These are phyloP conservation scores for Periconia digitata DNA, from an alignment of 2,329 filamentous ascomycete genomes.

Conservation along the genomic window DNA sequence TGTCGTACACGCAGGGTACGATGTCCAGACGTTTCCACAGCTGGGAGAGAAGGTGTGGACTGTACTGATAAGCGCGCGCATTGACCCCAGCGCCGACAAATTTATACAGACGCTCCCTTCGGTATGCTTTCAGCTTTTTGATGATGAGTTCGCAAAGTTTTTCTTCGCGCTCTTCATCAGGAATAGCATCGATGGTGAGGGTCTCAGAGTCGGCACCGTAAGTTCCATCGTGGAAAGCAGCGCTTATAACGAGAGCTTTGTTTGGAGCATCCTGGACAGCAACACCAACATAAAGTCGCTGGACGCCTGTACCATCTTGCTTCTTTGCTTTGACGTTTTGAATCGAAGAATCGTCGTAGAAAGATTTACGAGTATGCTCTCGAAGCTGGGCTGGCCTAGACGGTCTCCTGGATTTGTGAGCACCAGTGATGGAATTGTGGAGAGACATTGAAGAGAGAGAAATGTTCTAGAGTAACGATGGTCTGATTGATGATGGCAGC, in stretches of 20 bases:
- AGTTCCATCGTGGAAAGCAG: slow-evolving; percentile 72
- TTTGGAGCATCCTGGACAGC: slow-evolving; percentile 58
- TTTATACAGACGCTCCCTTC: slow-evolving; percentile 68
- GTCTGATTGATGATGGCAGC: too few species aligned
- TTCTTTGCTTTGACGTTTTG: background rate
- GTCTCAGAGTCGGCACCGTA: slow-evolving; percentile 71
- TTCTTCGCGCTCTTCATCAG: slow-evolving; percentile 62
- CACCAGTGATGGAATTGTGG: too few species aligned
- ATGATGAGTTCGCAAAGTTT: slow-evolving; percentile 49
- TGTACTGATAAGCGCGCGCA: slow-evolving; percentile 58
- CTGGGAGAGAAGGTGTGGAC: slow-evolving; percentile 66
- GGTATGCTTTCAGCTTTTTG: slow-evolving; percentile 59
- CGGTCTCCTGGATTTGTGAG: too few species aligned
- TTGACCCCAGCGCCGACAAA: slow-evolving; percentile 75
- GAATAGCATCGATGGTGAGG: slow-evolving; percentile 31
- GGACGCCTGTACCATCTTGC: background rate
- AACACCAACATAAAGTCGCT: slow-evolving; percentile 61
- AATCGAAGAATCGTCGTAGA: background rate
- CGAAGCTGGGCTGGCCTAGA: too few species aligned
- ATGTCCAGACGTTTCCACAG: slow-evolving; percentile 79
- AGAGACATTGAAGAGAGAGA: too few species aligned
- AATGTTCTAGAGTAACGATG: too few species aligned
- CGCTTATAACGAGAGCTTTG: slow-evolving; percentile 51
- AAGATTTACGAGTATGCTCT: background rate
- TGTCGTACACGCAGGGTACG: slow-evolving; percentile 65